A percentile compares a stretch with the other conserved stretches of the same genome.
Evolutionary conservation across 495 filamentous ascomycete species (phyloP).

Genomic region (Melanomma pulvis-pyrius): DNA sequence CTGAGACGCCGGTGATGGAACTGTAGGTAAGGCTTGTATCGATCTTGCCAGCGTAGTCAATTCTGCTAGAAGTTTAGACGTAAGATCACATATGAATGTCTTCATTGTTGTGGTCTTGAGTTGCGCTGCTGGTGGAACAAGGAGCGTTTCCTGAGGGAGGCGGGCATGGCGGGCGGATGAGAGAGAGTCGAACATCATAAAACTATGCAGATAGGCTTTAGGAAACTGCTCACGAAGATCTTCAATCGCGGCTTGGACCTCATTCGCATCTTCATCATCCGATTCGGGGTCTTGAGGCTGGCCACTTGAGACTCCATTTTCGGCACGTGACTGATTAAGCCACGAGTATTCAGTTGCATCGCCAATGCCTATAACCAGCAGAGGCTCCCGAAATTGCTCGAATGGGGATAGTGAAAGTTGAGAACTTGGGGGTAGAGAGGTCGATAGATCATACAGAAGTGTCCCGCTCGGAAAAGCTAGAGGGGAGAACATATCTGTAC

Average conservation of each 20-base stretch:
- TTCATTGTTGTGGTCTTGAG: slow-evolving; percentile 89
- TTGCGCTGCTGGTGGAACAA: slow-evolving; percentile 70
- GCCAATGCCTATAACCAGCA: slow-evolving; percentile 76
- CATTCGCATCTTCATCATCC: slow-evolving; percentile 54
- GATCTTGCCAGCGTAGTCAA: slow-evolving; percentile 85
- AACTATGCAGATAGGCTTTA: slow-evolving; percentile 73
- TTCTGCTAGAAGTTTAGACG: slow-evolving; percentile 79
- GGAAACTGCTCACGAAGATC: slow-evolving; percentile 64
- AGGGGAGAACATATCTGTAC: slow-evolving; percentile 91
- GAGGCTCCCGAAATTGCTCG: slow-evolving; percentile 78
- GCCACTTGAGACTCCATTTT: not conserved
- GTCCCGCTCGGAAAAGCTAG: slow-evolving; percentile 86
- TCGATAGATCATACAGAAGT: slow-evolving; percentile 87
- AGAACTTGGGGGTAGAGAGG: slow-evolving; percentile 72
- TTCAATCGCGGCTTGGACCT: slow-evolving; percentile 65
- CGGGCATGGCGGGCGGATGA: slow-evolving; percentile 37
- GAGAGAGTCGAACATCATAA: slow-evolving; percentile 75
- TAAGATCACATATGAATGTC: slow-evolving; percentile 91
- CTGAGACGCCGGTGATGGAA: slow-evolving; percentile 70
- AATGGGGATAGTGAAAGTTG: slow-evolving; percentile 81
- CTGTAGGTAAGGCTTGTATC: slow-evolving; percentile 73
- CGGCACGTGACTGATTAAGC: slow-evolving; percentile 29
- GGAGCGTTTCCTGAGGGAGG: slow-evolving; percentile 64
- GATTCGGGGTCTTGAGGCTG: not conserved
- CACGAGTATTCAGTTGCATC: slow-evolving; percentile 51